Conservation (phyloP, 257 asterid species). For the Echites panduratus region DNA sequence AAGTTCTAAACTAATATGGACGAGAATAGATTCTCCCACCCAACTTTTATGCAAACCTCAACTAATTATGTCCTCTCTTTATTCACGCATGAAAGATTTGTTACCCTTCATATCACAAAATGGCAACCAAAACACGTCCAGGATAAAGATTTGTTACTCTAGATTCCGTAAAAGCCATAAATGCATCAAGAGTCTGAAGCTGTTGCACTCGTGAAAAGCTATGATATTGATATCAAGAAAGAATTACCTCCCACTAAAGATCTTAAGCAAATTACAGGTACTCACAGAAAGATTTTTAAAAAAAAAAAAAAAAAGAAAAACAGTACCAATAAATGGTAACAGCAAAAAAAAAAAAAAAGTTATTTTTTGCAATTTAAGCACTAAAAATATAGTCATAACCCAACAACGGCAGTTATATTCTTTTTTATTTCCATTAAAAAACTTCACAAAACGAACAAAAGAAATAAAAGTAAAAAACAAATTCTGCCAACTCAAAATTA, state of each 20-base stretch:
- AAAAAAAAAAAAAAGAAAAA: neutral
- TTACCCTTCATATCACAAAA: neutral
- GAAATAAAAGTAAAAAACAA: neutral
- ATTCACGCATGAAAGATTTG: slow-evolving; percentile 2
- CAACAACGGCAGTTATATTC: neutral
- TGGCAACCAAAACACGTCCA: neutral
- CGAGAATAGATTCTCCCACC: slow-evolving; percentile 49
- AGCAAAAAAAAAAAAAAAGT: neutral
- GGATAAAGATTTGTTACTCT: no score
- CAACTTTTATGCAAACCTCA: slow-evolving; percentile 34
- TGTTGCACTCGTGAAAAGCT: slow-evolving; percentile 1
- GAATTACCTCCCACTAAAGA: neutral
- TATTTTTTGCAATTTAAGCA: neutral
- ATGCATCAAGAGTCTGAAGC: neutral
- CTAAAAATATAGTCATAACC: neutral
- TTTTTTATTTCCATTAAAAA: neutral
- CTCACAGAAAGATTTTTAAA: no score
- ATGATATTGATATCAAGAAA: neutral
- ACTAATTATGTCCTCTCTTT: slow-evolving; percentile 30
- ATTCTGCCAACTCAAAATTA: neutral
- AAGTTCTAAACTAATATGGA: slow-evolving; percentile 39
- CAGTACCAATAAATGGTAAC: neutral
- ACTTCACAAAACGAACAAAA: neutral
- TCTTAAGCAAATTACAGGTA: neutral
- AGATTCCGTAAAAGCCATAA: neutral